phyloP scores from a whole-genome alignment of 495 filamentous ascomycete species.

The Endocarpon pusillum region DNA sequence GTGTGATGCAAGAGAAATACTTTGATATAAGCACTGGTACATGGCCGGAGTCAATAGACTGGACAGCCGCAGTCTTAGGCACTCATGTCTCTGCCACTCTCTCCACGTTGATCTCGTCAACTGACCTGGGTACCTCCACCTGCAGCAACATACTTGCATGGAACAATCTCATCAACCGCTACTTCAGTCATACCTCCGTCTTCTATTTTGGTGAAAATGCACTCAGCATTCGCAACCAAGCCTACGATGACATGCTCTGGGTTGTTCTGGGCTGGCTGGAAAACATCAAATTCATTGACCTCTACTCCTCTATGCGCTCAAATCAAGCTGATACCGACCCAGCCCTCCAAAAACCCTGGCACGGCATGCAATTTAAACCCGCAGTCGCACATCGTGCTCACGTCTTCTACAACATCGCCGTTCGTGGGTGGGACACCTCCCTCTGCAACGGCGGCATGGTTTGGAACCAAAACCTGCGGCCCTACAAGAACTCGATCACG shows the following conservation, averaged over 20 bases:
- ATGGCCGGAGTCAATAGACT: slow-evolving; percentile 82
- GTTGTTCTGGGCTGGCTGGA: slow-evolving; percentile 89
- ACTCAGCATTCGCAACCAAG: slow-evolving; percentile 57
- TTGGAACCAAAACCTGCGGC: slow-evolving; percentile 67
- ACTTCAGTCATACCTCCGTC: slow-evolving; percentile 54
- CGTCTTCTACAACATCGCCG: slow-evolving; percentile 78
- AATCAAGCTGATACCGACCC: slow-evolving; percentile 3
- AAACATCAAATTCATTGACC: slow-evolving; percentile 53
- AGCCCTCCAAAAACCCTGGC: slow-evolving; percentile 31
- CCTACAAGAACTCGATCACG: slow-evolving; percentile 96
- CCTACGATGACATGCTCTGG: slow-evolving; percentile 95
- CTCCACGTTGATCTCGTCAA: slow-evolving; percentile 36
- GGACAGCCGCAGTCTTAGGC: slow-evolving; percentile 78
- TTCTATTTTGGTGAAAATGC: slow-evolving; percentile 83
- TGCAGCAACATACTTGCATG: slow-evolving; percentile 25
- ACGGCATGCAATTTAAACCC: slow-evolving; percentile 57
- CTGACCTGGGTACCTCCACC: slow-evolving; percentile 5
- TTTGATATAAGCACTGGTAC: slow-evolving; percentile 63
- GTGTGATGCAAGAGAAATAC: slow-evolving; percentile 59
- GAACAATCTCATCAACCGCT: slow-evolving; percentile 65
- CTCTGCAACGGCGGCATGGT: slow-evolving; percentile 84
- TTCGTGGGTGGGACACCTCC: slow-evolving; percentile 60
- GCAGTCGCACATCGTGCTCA: slow-evolving; percentile 72
- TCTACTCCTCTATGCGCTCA: slow-evolving; percentile 48
- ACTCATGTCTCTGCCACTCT: slow-evolving; percentile 62